These are phyloP conservation scores for Sodiomyces alkalinus DNA, from an alignment of 2,329 filamentous ascomycete species.

Conservation along the genomic window DNA sequence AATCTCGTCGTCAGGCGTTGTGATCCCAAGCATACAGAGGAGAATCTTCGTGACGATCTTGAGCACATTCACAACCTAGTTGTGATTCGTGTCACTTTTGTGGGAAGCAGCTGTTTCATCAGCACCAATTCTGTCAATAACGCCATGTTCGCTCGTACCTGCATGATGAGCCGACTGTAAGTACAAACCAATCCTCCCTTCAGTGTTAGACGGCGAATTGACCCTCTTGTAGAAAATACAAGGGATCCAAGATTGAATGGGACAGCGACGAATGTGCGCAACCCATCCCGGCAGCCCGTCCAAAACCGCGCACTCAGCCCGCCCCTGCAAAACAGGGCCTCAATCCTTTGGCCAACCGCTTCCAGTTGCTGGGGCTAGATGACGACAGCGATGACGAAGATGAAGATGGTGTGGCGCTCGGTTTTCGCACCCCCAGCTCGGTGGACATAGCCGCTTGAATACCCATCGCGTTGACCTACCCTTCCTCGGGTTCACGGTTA, in stretches of 20 bases:
- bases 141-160: conserved; percentile 60
- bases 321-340: conserved; percentile 17
- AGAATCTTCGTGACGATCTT: conserved; percentile 53
- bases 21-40: conserved; percentile 42
- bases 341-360: conserved; percentile 39
- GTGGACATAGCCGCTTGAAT: too few species aligned
- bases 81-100: conserved; percentile 49
- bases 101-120: conserved; percentile 45
- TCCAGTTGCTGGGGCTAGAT: conserved; percentile 41
- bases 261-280: conserved; percentile 57
- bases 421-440: too few species aligned
- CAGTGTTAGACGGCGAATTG: too few species aligned
- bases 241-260: conserved; percentile 55
- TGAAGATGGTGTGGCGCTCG: conserved; percentile 10
- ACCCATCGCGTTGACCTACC: too few species aligned
- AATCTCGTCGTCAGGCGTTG: conserved; percentile 56
- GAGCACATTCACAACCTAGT: conserved; percentile 72
- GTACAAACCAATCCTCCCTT: too few species aligned
- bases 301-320: conserved; percentile 9
- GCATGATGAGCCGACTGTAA: conserved; percentile 53
- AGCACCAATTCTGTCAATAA: conserved; percentile 65
- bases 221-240: conserved; percentile 45
- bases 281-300: conserved; percentile 25
- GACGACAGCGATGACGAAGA: conserved; percentile 20
- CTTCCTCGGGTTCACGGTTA: too few species aligned